phyloP scores from a whole-genome alignment of 2,329 filamentous ascomycete genomes.

The Trichophaea hybrida region DNA sequence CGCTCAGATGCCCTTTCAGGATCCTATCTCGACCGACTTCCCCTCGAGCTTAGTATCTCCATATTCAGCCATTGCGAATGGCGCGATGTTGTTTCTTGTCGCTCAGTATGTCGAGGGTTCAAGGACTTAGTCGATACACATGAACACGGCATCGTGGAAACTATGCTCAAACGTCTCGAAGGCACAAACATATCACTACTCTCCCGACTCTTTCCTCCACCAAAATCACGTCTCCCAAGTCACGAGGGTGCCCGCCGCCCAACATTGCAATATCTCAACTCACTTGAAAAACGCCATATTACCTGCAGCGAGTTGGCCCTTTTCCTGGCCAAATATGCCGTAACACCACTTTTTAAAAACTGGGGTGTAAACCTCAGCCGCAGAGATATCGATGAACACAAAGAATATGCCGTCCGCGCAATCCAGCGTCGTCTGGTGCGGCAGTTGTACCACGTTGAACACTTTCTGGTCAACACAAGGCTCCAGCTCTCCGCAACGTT shows the following conservation, averaged over 20 bases:
- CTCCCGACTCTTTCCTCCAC: constrained; percentile 24
- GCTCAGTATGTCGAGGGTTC: constrained; percentile 25
- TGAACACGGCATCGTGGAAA: constrained; percentile 22
- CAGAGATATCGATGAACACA: constrained; percentile 14
- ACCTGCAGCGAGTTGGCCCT: constrained; percentile 23
- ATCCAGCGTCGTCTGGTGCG: constrained; percentile 5
- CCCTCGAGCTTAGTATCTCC: constrained; percentile 25
- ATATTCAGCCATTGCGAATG: constrained; percentile 26
- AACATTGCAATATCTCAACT: constrained; percentile 23
- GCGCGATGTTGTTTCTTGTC: constrained; percentile 23
- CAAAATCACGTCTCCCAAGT: constrained; percentile 9
- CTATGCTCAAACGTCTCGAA: constrained; percentile 13
- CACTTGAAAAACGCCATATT: constrained; percentile 21
- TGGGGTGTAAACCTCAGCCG: constrained; percentile 1
- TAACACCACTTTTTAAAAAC: constrained; percentile 16
- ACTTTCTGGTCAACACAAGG: constrained; percentile 19
- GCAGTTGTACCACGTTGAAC: constrained; percentile 12
- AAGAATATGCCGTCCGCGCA: constrained; percentile 13
- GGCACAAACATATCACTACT: constrained; percentile 21
- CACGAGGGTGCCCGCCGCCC: constrained; percentile 15
- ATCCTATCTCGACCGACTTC: constrained; percentile 26
- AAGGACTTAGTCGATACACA: constrained; percentile 25
- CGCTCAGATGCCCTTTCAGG: constrained; percentile 10
- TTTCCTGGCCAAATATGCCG: constrained; percentile 22
- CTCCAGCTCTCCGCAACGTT: constrained; percentile 20